Base-by-base conservation (phyloP, 305 asterid species). In the Rubia tinctorum region DNA sequence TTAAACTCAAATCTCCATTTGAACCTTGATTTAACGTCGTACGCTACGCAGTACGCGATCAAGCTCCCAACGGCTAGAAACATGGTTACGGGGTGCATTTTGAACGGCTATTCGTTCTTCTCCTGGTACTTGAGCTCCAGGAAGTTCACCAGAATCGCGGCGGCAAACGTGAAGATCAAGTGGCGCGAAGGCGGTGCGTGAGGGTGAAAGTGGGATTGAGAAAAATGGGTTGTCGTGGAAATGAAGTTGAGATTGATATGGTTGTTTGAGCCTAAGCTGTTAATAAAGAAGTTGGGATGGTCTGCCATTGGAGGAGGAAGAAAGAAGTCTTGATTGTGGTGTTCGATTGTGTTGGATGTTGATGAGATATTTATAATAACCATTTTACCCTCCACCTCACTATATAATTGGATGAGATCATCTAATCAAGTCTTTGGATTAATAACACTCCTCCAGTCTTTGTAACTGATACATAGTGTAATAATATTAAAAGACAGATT, bases 41-140 rank as follows among this genome's bases (percentile, higher is more conserved):
- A 60, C 9, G 13, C 37, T n/a, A 34, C 17, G 15, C 37, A 69
- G 39, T 34, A 75, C n/a, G 63, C 11, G 5, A 69, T 15, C 44
- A 73, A 13, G 49, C 72, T 68, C 65, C 8, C 34, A 72, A 34
- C 47, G 9, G 77, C 75, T 9, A 17, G 10, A 13, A 66, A 40
- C 53, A 62, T 51, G 40, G 15, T 39, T 39, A 8, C 56, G 7
- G 66, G 81, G 6, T 60, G 68, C 20, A 55, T 67, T 49, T 60
- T 69, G 25, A 78, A 59, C 25, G 74, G 75, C 15, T 71, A 73
- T 49, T 47, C 47, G 53, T 65, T 62, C 10, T 77, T 73, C 27
- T 49, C 76, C 27, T 68, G 62, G 43, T 18, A 68, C 47, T 73
- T 67, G 27, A 72, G 11, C 55, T 67, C 49, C n/a, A 73, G 42